phyloP scores from a whole-genome alignment of 495 filamentous ascomycete species.

The Trichoderma reesei region DNA sequence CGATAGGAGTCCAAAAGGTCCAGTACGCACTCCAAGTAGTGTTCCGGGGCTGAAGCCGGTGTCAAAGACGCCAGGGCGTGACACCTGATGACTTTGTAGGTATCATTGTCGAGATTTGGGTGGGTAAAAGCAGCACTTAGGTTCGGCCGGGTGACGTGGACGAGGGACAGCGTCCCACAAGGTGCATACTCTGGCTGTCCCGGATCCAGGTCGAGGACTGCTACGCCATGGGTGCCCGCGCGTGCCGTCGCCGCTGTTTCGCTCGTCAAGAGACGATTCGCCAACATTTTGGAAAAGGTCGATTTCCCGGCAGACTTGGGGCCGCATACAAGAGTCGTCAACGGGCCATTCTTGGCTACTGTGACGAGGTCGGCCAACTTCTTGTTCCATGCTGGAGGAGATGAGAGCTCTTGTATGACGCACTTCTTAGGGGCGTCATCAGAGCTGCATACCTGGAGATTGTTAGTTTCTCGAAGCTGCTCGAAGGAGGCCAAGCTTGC shows the following conservation, averaged over 20 bases:
- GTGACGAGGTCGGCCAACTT: conserved; percentile 29
- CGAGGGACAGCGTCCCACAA: conserved; percentile 67
- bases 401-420: conserved; percentile 49
- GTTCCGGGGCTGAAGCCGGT: conserved; percentile 57
- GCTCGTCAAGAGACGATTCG: conserved; percentile 55
- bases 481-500: conserved; percentile 6
- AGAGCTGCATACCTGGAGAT: conserved; percentile 35
- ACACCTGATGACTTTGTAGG: conserved; percentile 41
- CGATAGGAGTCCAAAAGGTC: conserved; percentile 61
- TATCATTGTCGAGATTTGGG: conserved; percentile 30
- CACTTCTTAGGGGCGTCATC: conserved; percentile 32
- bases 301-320: conserved; percentile 83
- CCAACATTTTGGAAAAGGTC: conserved; percentile 66
- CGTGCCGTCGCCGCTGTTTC: conserved; percentile 15
- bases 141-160: conserved; percentile 51
- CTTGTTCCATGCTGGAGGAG: conserved; percentile 57
- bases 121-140: conserved; percentile 71
- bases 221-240: conserved; percentile 30
- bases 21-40: conserved; percentile 57
- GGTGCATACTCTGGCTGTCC: conserved; percentile 75
- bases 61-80: conserved; percentile 66
- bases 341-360: conserved; percentile 30
- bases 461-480: conserved; percentile 13
- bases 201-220: conserved; percentile 72
- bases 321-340: conserved; percentile 56